Percentiles rank a stretch among this genome's conserved stretches.
phyloP scores from a whole-genome alignment of 345 rosid species.

The Sonneratia alba region DNA sequence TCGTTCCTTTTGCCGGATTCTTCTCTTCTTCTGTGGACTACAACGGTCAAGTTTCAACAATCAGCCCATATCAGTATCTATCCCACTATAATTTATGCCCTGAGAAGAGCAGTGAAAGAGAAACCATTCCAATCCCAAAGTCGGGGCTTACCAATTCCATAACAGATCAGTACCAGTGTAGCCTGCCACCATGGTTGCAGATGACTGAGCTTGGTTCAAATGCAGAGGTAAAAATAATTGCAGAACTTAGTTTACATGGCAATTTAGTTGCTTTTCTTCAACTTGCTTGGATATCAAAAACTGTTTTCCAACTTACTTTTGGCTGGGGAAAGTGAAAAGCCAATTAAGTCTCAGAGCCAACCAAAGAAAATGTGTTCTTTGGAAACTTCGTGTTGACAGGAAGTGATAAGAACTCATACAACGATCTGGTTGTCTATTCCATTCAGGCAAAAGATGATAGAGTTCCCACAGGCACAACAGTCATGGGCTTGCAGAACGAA shows the following conservation, averaged over 20 bases:
- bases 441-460: constrained; percentile 37
- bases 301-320: not conserved
- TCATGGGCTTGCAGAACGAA: constrained; percentile 31
- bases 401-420: not conserved
- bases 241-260: constrained; percentile 14
- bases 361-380: not conserved
- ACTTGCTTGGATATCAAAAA: not conserved
- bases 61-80: constrained; percentile 21
- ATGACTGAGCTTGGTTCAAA: constrained; percentile 39
- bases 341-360: not conserved
- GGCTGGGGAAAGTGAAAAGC: not conserved
- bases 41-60: constrained; percentile 30
- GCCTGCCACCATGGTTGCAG: constrained; percentile 65
- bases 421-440: constrained; percentile 8
- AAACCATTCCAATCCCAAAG: constrained; percentile 25
- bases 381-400: not conserved
- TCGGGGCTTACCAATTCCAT: constrained; percentile 34
- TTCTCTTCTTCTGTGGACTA: constrained; percentile 55
- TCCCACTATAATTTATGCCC: constrained; percentile 25
- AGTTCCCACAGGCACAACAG: constrained; percentile 18
- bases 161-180: constrained; percentile 51
- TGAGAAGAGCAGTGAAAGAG: constrained; percentile 36
- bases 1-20: constrained; percentile 88
- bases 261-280: not conserved
- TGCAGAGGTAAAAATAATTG: constrained; percentile 31